Conservation (phyloP, 371 early-diverging fungal genomes). For the Mucor piriformis region DNA sequence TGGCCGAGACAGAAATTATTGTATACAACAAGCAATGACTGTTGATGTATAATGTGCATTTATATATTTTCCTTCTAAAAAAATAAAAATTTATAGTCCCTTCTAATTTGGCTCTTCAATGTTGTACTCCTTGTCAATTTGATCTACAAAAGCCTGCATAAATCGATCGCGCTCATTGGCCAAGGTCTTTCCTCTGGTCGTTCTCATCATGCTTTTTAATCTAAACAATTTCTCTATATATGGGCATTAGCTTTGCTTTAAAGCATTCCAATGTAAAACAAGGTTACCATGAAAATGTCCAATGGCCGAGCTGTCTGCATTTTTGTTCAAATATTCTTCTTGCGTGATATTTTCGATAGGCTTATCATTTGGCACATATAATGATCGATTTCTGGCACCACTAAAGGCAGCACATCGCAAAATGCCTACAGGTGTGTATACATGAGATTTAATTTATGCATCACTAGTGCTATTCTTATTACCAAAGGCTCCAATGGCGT, state of each 20-base stretch:
- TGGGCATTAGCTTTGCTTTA: neutral
- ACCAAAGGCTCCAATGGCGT: constrained; percentile 83
- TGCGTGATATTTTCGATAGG: constrained; percentile 56
- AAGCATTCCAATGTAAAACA: neutral
- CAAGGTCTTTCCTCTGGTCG: constrained; percentile 52
- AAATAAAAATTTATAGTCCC: neutral
- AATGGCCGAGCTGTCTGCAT: constrained; percentile 59
- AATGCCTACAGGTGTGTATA: constrained; percentile 33
- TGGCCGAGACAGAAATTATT: too few relatives aligned
- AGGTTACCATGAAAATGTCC: constrained; percentile 70
- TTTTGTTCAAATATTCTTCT: constrained; percentile 55
- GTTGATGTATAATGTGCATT: neutral
- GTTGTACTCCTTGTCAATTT: constrained; percentile 47
- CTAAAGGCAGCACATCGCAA: constrained; percentile 77
- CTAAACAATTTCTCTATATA: constrained; percentile 64
- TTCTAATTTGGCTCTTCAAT: neutral
- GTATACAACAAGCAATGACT: constrained; percentile 2
- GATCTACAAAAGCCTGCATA: constrained; percentile 57
- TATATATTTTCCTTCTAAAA: neutral
- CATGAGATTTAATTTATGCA: neutral
- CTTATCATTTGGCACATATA: constrained; percentile 59
- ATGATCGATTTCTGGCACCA: constrained; percentile 63
- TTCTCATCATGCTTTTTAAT: constrained; percentile 64
- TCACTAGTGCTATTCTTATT: constrained; percentile 19
- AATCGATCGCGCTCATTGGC: constrained; percentile 56